These are phyloP conservation scores for Rhipidocladum racemiflorum DNA, from an alignment of 176 grass and related monocot genomes.

Conservation along the genomic window DNA sequence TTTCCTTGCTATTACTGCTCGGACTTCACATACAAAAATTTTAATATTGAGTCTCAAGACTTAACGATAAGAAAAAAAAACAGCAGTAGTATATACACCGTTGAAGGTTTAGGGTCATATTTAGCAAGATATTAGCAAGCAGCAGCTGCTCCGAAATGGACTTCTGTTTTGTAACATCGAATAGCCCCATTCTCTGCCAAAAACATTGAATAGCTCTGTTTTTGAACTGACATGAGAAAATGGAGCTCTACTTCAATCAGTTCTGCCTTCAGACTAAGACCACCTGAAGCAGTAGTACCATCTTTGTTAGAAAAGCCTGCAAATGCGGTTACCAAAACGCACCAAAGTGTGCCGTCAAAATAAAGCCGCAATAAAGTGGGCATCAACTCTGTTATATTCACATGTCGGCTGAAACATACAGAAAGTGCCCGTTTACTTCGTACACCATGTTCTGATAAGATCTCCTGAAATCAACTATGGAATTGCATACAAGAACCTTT, in stretches of 20 bases:
- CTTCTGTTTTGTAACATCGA: not conserved
- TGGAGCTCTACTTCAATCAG: conserved; percentile 14
- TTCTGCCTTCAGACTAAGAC: conserved; percentile 21
- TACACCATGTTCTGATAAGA: conserved; percentile 12
- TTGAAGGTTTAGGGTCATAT: not conserved
- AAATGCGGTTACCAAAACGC: conserved; percentile 36
- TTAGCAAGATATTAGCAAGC: not conserved
- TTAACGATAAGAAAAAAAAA: not conserved
- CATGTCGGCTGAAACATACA: conserved; percentile 29
- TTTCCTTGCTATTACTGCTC: conserved; percentile 10
- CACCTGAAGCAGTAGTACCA: conserved; percentile 31
- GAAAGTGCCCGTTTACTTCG: conserved; percentile 31
- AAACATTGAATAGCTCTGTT: not conserved
- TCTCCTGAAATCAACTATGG: conserved; percentile 20
- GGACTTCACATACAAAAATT: not conserved
- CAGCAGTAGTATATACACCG: not conserved
- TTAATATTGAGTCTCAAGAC: not conserved
- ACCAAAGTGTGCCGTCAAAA: conserved; percentile 27
- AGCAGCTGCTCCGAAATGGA: not conserved
- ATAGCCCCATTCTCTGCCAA: not conserved
- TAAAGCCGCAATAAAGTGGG: conserved; percentile 21
- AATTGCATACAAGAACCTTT: conserved; percentile 3
- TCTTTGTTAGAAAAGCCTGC: conserved; percentile 36
- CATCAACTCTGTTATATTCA: conserved; percentile 19
- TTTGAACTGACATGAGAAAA: conserved; percentile 21